These are phyloP conservation scores for Stemphylium beticola DNA, from an alignment of 2,329 filamentous ascomycete species.

Conservation along the genomic window DNA sequence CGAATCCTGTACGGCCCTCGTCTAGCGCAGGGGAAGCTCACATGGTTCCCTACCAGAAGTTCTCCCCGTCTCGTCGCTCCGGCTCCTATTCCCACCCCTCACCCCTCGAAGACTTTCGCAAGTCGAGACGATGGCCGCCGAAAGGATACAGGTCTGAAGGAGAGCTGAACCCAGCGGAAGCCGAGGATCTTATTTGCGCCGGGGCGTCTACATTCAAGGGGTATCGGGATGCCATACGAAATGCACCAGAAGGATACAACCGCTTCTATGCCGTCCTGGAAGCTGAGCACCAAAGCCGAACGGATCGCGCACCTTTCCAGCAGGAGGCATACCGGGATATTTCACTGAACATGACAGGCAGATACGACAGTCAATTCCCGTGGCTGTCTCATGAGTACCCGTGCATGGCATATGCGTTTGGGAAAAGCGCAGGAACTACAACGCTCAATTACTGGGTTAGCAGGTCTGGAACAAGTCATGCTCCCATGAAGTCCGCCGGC, in stretches of 20 bases:
- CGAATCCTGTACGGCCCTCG: constrained; percentile 38
- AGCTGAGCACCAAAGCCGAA: constrained; percentile 45
- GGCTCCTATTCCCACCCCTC: constrained; percentile 47
- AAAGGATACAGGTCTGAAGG: constrained; percentile 44
- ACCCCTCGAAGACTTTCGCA: constrained; percentile 47
- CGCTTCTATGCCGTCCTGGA: constrained; percentile 52
- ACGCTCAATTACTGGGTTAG: constrained; percentile 74
- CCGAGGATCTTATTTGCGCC: constrained; percentile 48
- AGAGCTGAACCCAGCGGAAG: constrained; percentile 38
- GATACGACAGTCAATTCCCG: constrained; percentile 53
- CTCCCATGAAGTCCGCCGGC: constrained; percentile 64
- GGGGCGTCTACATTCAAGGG: constrained; percentile 51
- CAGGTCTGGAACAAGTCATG: constrained; percentile 63
- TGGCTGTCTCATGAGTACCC: constrained; percentile 79
- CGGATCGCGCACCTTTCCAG: constrained; percentile 47
- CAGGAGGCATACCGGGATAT: constrained; percentile 47
- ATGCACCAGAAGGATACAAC: constrained; percentile 46
- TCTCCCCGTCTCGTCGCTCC: constrained; percentile 34
- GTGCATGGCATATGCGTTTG: constrained; percentile 72
- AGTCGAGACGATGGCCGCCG: constrained; percentile 49
- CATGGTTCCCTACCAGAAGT: constrained; percentile 33
- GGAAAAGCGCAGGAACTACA: constrained; percentile 70
- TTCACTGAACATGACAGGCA: constrained; percentile 47
- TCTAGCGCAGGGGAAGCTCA: constrained; percentile 42
- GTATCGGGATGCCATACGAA: constrained; percentile 45